Percentiles rank a stretch among this genome's conserved stretches.
phyloP scores from a whole-genome alignment of 2,329 filamentous ascomycete genomes.

The Hortaea werneckii region DNA sequence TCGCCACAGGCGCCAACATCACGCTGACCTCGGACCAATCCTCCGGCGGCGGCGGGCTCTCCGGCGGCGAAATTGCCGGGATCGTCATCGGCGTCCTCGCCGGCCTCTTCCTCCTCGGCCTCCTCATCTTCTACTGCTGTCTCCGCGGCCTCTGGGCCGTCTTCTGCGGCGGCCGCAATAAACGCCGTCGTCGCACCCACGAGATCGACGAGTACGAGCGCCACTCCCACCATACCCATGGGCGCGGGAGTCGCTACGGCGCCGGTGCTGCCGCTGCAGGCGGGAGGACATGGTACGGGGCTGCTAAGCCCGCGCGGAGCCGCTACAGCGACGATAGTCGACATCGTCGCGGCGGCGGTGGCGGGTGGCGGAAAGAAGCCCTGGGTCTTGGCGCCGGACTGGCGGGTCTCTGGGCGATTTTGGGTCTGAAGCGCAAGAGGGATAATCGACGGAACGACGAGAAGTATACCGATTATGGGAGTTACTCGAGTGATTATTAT shows the following conservation, averaged over 20 bases:
- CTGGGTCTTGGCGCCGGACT: slow-evolving; percentile 33
- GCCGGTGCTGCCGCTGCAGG: slow-evolving; percentile 18
- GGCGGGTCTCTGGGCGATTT: slow-evolving; percentile 33
- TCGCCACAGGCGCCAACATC: slow-evolving; percentile 42
- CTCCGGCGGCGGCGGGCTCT: slow-evolving; percentile 37
- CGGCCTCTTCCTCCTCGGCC: slow-evolving; percentile 55
- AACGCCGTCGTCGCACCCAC: slow-evolving; percentile 36
- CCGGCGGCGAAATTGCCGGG: slow-evolving; percentile 65
- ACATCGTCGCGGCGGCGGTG: slow-evolving; percentile 26
- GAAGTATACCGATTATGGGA: slow-evolving; percentile 29
- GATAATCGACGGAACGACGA: slow-evolving; percentile 28
- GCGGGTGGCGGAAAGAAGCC: slow-evolving; percentile 9
- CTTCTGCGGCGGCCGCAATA: slow-evolving; percentile 47
- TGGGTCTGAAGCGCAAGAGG: slow-evolving; percentile 36
- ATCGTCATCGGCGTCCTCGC: slow-evolving; percentile 67
- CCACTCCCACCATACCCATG: slow-evolving; percentile 47
- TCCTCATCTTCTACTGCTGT: slow-evolving; percentile 66
- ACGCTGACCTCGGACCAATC: slow-evolving; percentile 26
- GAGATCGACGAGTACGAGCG: slow-evolving; percentile 54
- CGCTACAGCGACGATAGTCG: slow-evolving; percentile 20
- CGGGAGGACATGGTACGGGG: slow-evolving; percentile 40
- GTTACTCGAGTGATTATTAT: slow-evolving; percentile 36
- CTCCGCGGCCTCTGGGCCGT: slow-evolving; percentile 46
- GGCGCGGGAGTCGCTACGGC: slow-evolving; percentile 27
- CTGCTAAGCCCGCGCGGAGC: slow-evolving; percentile 18